Conservation (phyloP, 2,329 filamentous ascomycete genomes). For the Neofusicoccum kwambonambiense region DNA sequence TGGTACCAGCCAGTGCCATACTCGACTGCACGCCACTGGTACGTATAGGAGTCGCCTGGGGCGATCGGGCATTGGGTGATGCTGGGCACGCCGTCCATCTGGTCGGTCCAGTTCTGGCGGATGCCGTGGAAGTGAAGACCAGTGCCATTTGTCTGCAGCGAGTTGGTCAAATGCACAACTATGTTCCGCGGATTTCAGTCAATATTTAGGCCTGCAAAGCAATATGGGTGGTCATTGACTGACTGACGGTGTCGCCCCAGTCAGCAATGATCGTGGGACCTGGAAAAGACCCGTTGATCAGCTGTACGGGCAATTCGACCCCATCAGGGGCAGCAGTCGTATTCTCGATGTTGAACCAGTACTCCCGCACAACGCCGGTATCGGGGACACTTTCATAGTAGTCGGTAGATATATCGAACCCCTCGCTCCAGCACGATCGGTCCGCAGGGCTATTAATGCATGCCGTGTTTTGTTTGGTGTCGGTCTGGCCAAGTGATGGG, state of each 20-base stretch:
- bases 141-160: conserved; percentile 55
- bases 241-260: conserved; percentile 47
- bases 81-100: conserved; percentile 57
- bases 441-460: too few relatives aligned
- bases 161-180: conserved; percentile 49
- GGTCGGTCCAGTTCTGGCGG: conserved; percentile 55
- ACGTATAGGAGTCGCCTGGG: conserved; percentile 41
- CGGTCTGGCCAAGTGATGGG: too few relatives aligned
- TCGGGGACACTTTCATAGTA: conserved; percentile 19
- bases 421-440: too few relatives aligned
- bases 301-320: conserved; percentile 39
- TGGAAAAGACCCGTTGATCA: conserved; percentile 8
- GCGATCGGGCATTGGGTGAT: conserved; percentile 40
- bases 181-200: too few relatives aligned
- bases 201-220: too few relatives aligned
- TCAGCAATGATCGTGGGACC: conserved; percentile 26
- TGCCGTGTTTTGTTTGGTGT: too few relatives aligned
- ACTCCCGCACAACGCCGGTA: conserved; percentile 56
- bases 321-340: conserved; percentile 57
- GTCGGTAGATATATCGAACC: too few relatives aligned
- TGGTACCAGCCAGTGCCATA: conserved; percentile 35
- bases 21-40: conserved; percentile 52
- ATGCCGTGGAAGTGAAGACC: conserved; percentile 64
- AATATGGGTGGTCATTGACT: too few relatives aligned
- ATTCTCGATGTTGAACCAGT: conserved; percentile 55